A percentile compares a stretch with the other conserved stretches of the same genome.
These are phyloP conservation scores for Leccinellum luteum DNA, from an alignment of 768 basidiomycete species.

Conservation along the genomic window DNA sequence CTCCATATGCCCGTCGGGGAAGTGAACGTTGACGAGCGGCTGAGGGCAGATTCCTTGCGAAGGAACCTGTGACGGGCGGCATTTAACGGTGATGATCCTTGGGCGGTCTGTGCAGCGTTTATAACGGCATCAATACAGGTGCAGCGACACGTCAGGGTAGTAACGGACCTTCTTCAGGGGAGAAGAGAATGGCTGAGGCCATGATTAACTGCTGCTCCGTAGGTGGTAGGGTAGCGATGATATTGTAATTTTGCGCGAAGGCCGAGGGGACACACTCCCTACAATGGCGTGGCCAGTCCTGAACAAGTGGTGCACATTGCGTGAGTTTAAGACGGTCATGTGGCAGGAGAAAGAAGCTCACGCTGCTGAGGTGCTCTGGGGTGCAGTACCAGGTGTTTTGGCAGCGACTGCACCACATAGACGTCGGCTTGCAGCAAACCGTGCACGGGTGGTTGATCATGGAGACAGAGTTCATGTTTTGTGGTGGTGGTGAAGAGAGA, in stretches of 20 bases:
- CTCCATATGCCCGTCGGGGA: slow-evolving; percentile 55
- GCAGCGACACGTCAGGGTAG: slow-evolving; percentile 2
- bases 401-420: too few relatives aligned
- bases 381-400: too few relatives aligned
- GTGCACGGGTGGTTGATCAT: too few relatives aligned
- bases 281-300: slow-evolving; percentile 49
- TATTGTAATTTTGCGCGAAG: slow-evolving; percentile 51
- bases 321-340: too few relatives aligned
- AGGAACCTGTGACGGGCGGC: slow-evolving; percentile 66
- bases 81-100: slow-evolving; percentile 64
- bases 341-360: too few relatives aligned
- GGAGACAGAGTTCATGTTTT: not conserved
- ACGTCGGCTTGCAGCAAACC: too few relatives aligned
- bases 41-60: slow-evolving; percentile 71
- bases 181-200: slow-evolving; percentile 73
- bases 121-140: slow-evolving; percentile 9
- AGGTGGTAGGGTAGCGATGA: slow-evolving; percentile 75
- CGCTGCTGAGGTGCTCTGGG: slow-evolving; percentile 34
- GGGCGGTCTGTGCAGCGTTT: slow-evolving; percentile 56
- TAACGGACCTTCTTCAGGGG: slow-evolving; percentile 66
- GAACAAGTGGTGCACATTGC: not conserved
- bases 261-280: slow-evolving; percentile 60
- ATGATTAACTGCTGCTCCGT: slow-evolving; percentile 63
- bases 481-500: slow-evolving; percentile 17
- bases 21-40: slow-evolving; percentile 61